These are phyloP conservation scores for Cicer pinnatifidum DNA, from an alignment of 306 rosid genomes.

Conservation along the genomic window DNA sequence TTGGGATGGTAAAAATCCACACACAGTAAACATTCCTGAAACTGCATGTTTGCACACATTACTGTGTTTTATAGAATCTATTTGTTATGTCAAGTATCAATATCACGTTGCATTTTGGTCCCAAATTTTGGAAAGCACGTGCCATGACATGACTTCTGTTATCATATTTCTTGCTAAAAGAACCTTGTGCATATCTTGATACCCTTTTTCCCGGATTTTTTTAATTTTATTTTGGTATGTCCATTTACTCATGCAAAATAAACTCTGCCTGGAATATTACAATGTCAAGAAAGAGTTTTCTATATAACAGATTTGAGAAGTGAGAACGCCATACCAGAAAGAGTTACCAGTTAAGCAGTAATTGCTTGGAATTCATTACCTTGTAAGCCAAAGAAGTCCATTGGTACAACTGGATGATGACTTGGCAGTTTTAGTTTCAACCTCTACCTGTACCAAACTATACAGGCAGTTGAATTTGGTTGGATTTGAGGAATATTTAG, in stretches of 20 bases:
- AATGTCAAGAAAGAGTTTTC: neutral
- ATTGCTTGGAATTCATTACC: constrained; percentile 53
- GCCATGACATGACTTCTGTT: neutral
- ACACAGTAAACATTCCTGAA: neutral
- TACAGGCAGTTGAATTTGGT: constrained; percentile 66
- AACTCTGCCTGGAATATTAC: neutral
- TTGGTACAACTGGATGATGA: constrained; percentile 94
- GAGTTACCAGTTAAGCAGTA: constrained; percentile 31
- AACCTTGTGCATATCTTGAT: neutral
- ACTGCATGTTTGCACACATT: neutral
- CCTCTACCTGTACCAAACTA: constrained; percentile 77
- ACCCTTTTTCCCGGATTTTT: neutral
- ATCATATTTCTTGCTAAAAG: constrained; percentile 17
- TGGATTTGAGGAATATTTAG: constrained; percentile 66
- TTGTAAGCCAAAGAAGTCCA: constrained; percentile 99
- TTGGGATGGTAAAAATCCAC: constrained; percentile 20
- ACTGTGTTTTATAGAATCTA: constrained; percentile 8
- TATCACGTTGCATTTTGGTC: constrained; percentile 29
- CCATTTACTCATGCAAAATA: constrained; percentile 6
- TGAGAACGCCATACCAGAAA: constrained; percentile 34
- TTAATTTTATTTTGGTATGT: neutral
- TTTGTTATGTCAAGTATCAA: constrained; percentile 14
- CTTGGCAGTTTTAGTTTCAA: constrained; percentile 80
- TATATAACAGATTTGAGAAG: constrained; percentile 29
- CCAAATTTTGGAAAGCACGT: constrained; percentile 18